Conservation (phyloP, 805 yeast genomes). For the Starmerella lactis-condensi region DNA sequence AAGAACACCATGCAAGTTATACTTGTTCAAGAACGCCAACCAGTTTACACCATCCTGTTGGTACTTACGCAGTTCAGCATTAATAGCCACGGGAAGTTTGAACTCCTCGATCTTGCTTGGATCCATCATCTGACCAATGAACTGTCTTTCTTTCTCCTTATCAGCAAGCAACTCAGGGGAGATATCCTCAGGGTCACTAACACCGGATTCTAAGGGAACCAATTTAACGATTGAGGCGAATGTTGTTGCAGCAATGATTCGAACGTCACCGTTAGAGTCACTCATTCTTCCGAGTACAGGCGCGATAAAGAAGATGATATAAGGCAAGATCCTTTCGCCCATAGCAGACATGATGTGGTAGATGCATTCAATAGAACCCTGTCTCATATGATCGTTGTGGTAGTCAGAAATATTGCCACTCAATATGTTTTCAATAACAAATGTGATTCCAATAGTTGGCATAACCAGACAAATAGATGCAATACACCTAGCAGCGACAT, state of each 20-base stretch:
- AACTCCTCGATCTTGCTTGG: constrained; percentile 77
- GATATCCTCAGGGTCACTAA: constrained; percentile 84
- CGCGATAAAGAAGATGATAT: constrained; percentile 84
- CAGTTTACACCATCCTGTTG: constrained; percentile 98
- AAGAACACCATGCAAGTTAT: constrained; percentile 87
- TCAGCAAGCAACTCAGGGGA: constrained; percentile 69
- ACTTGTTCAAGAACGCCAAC: constrained; percentile 86
- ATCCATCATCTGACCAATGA: constrained; percentile 95
- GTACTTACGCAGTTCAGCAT: constrained; percentile 80
- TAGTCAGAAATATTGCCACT: constrained; percentile 62
- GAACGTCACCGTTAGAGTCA: constrained; percentile 75
- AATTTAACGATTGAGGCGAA: constrained; percentile 89
- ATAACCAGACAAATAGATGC: constrained; percentile 56
- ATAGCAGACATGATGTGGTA: constrained; percentile 68
- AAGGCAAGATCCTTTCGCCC: constrained; percentile 82
- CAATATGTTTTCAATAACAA: constrained; percentile 54
- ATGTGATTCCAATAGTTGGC: constrained; percentile 57
- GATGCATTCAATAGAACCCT: constrained; percentile 83
- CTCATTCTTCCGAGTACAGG: constrained; percentile 97
- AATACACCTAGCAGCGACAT: constrained; percentile 75
- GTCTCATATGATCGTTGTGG: constrained; percentile 50
- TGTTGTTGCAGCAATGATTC: constrained; percentile 81
- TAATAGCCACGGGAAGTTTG: constrained; percentile 72
- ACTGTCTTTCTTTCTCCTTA: constrained; percentile 83
- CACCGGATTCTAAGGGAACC: constrained; percentile 94